These are phyloP conservation scores for Haematococcus lacustris DNA, from an alignment of 139 green algal genomes.

Conservation along the genomic window DNA sequence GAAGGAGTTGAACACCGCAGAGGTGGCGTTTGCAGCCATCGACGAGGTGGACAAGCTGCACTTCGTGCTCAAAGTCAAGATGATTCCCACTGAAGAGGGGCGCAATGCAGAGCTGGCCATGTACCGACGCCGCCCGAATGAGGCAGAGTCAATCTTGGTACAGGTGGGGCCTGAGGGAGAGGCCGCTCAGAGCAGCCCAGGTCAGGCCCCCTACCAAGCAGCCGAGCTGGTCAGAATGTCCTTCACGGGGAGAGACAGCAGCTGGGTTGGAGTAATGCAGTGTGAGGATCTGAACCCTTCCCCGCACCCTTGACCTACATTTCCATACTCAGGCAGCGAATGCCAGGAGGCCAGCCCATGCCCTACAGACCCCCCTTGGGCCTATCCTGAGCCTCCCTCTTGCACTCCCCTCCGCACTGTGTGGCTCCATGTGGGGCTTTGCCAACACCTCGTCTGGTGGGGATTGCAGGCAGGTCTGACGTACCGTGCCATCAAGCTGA, in stretches of 20 bases:
- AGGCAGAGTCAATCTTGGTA: slow-evolving; percentile 69
- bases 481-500: slow-evolving; percentile 72
- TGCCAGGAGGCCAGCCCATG: not conserved
- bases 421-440: too few species aligned
- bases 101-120: slow-evolving; percentile 65
- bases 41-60: slow-evolving; percentile 59
- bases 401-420: too few species aligned
- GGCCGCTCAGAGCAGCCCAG: too few species aligned
- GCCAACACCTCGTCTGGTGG: not conserved
- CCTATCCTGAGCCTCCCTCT: too few species aligned
- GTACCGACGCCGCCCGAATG: slow-evolving; percentile 44
- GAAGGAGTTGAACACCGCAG: slow-evolving; percentile 60
- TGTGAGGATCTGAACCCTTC: not conserved
- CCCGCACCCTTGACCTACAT: not conserved
- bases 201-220: too few species aligned
- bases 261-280: not conserved
- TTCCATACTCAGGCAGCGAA: not conserved
- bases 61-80: slow-evolving; percentile 37
- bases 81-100: slow-evolving; percentile 50
- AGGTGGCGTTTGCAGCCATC: slow-evolving; percentile 57
- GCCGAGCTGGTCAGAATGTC: too few species aligned
- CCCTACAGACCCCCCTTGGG: too few species aligned
- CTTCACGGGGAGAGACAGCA: not conserved
- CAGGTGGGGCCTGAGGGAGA: slow-evolving; percentile 44
- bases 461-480: slow-evolving; percentile 46